Conservation (phyloP, 2,329 filamentous ascomycete species). For the Botrytis sinoallii region DNA sequence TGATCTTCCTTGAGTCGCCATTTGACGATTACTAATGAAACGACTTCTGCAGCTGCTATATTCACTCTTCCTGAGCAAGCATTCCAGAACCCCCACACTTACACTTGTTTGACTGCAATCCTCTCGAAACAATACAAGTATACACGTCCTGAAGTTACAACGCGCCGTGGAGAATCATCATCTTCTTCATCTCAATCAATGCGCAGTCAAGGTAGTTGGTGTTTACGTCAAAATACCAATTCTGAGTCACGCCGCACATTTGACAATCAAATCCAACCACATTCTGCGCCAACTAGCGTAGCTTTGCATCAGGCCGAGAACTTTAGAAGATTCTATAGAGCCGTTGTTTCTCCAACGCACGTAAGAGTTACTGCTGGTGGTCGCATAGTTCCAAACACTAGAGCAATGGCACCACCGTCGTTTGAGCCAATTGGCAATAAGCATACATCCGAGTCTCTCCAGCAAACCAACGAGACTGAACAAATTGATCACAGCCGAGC, state of each 20-base stretch:
- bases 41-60: slow-evolving; percentile 25
- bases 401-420: slow-evolving; percentile 38
- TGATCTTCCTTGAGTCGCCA: neutral
- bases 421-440: slow-evolving; percentile 35
- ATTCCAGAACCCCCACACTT: slow-evolving; percentile 26
- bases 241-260: slow-evolving; percentile 32
- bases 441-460: slow-evolving; percentile 26
- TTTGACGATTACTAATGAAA: slow-evolving; percentile 9
- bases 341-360: slow-evolving; percentile 65
- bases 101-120: slow-evolving; percentile 23
- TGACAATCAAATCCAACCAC: slow-evolving; percentile 40
- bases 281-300: slow-evolving; percentile 52
- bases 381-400: slow-evolving; percentile 63
- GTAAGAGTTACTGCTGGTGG: slow-evolving; percentile 66
- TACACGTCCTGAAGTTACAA: slow-evolving; percentile 4
- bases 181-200: slow-evolving; percentile 17
- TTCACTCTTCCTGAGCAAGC: slow-evolving; percentile 31
- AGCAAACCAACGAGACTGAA: slow-evolving; percentile 1
- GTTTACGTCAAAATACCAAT: slow-evolving; percentile 33
- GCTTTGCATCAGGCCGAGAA: slow-evolving; percentile 58
- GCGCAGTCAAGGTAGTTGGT: slow-evolving; percentile 30
- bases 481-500: slow-evolving; percentile 5
- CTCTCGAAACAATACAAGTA: slow-evolving; percentile 11
- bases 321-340: slow-evolving; percentile 66
- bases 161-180: slow-evolving; percentile 21